A percentile compares a stretch with the other conserved stretches of the same genome.
Conservation (phyloP, 2,329 filamentous ascomycete genomes). For the Botrytis pseudocinerea region DNA sequence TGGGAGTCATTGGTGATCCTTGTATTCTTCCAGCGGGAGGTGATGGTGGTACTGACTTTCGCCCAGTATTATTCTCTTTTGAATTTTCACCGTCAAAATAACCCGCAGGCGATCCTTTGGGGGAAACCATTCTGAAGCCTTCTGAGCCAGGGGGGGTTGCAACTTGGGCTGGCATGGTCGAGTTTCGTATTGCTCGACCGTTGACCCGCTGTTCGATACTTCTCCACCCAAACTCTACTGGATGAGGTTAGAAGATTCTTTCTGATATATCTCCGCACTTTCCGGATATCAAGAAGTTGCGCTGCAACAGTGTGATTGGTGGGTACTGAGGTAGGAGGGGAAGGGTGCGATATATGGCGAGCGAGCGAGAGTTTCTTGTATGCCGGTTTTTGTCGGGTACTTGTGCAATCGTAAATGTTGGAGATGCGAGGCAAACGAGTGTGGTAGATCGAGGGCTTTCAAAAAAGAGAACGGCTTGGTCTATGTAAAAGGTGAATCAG, state of each 20-base stretch:
- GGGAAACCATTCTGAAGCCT: constrained; percentile 27
- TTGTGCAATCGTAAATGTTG: background rate
- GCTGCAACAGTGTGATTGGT: background rate
- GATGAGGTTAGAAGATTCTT: background rate
- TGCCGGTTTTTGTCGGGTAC: background rate
- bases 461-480: background rate
- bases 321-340: background rate
- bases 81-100: constrained; percentile 28
- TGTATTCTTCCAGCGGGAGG: constrained; percentile 44
- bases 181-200: constrained; percentile 9
- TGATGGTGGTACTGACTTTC: constrained; percentile 33
- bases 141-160: constrained; percentile 29
- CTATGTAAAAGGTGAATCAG: constrained; percentile 18
- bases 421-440: constrained; percentile 4
- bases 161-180: constrained; percentile 27
- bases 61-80: constrained; percentile 32
- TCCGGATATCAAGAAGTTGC: constrained; percentile 1
- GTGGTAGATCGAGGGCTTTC: background rate
- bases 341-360: background rate
- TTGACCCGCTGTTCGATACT: constrained; percentile 11
- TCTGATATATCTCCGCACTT: constrained; percentile 5
- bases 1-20: constrained; percentile 56
- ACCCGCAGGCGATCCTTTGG: constrained; percentile 18
- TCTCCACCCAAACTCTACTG: constrained; percentile 9
- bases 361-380: background rate